Percentiles rank a stretch among this genome's conserved stretches.
These are phyloP conservation scores for Erodium chrysanthum DNA, from an alignment of 441 rosid genomes.

Conservation along the genomic window DNA sequence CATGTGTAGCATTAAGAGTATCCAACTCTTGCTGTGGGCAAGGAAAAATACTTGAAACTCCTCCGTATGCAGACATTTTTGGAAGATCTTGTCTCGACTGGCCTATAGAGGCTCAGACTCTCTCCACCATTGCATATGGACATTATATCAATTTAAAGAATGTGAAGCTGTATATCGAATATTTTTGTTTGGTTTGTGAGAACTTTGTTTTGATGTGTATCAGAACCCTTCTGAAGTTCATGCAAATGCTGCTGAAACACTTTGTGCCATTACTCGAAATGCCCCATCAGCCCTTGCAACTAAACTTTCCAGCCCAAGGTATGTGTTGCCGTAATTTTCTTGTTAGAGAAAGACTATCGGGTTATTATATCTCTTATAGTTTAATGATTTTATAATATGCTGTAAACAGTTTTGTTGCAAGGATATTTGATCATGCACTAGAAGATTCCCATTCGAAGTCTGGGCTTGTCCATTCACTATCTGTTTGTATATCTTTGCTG, in stretches of 20 bases:
- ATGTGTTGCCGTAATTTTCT: background rate
- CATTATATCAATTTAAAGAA: background rate
- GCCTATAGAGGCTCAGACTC: background rate
- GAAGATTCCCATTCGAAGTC: constrained; percentile 91
- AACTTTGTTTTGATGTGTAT: constrained; percentile 23
- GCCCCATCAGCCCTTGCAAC: constrained; percentile 82
- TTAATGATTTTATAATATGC: constrained; percentile 3
- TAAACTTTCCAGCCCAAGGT: constrained; percentile 83
- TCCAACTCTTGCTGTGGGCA: too few relatives aligned
- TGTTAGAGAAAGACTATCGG: background rate
- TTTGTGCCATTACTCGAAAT: constrained; percentile 83
- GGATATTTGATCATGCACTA: constrained; percentile 80
- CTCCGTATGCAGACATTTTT: too few relatives aligned
- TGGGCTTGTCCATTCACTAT: constrained; percentile 79
- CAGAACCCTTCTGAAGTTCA: constrained; percentile 85
- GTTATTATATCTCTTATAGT: background rate
- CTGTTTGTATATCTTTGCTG: constrained; percentile 89
- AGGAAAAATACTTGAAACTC: too few relatives aligned
- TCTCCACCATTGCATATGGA: background rate
- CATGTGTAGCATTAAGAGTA: too few relatives aligned
- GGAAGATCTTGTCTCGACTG: background rate
- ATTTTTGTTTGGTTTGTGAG: background rate
- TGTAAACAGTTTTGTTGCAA: constrained; percentile 65
- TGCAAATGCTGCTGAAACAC: constrained; percentile 84
- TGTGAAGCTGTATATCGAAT: background rate